These are phyloP conservation scores for Flaveria floridana DNA, from an alignment of 140 eudicot species.

Conservation along the genomic window DNA sequence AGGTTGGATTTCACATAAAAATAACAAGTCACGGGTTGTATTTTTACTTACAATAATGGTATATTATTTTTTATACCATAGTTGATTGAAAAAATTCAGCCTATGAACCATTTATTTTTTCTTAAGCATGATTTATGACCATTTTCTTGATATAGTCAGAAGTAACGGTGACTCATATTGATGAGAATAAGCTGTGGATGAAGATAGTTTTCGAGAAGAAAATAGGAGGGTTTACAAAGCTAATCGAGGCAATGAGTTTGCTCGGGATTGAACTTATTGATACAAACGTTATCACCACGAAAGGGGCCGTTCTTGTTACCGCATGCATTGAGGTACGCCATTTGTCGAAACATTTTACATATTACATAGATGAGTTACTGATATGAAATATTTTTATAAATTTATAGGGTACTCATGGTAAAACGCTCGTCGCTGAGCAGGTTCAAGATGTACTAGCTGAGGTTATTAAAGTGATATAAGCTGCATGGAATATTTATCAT, in stretches of 20 bases:
- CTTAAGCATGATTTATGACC: neutral
- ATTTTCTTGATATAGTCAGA: constrained; percentile 41
- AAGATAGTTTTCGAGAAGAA: constrained; percentile 58
- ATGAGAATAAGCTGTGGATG: constrained; percentile 62
- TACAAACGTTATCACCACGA: constrained; percentile 55
- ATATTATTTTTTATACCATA: neutral
- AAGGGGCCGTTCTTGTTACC: constrained; percentile 68
- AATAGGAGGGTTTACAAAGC: constrained; percentile 46
- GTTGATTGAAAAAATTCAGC: neutral
- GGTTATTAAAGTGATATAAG: constrained; percentile 38
- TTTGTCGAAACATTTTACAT: neutral
- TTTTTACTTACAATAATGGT: neutral
- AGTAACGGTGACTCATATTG: constrained; percentile 51
- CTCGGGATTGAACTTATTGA: constrained; percentile 57
- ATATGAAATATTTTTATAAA: constrained; percentile 6
- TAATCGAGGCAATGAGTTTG: constrained; percentile 57
- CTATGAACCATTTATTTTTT: neutral
- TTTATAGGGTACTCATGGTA: constrained; percentile 50
- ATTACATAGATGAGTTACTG: neutral
- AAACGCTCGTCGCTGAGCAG: constrained; percentile 41
- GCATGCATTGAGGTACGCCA: constrained; percentile 53
- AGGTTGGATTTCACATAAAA: constrained; percentile 40
- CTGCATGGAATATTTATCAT: constrained; percentile 6
- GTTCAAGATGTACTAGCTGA: constrained; percentile 44
- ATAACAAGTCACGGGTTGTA: neutral